Conservation (phyloP, 2,329 filamentous ascomycete species). For the Harringtonia aguacate region DNA sequence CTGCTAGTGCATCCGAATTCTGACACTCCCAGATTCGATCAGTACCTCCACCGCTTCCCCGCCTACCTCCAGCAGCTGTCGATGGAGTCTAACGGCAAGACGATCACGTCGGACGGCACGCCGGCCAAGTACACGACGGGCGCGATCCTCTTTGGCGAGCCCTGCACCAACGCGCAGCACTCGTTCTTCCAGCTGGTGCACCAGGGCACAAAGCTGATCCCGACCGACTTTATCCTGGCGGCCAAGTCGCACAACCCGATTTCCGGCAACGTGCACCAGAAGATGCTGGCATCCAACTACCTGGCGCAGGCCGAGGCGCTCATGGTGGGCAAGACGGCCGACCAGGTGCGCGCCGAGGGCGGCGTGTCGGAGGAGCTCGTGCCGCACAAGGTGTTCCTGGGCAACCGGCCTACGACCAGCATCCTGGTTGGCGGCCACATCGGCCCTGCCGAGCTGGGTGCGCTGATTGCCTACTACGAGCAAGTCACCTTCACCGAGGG, state of each 20-base stretch:
- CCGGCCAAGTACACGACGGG: slow-evolving; percentile 97
- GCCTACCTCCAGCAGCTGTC: slow-evolving; percentile 98
- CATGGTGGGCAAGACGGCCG: slow-evolving; percentile 82
- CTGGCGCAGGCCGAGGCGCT: slow-evolving; percentile 81
- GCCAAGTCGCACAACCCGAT: slow-evolving; percentile 96
- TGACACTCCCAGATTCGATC: slow-evolving; percentile 63
- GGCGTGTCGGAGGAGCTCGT: slow-evolving; percentile 60
- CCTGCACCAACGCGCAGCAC: slow-evolving; percentile 97
- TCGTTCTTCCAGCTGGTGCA: slow-evolving; percentile 99
- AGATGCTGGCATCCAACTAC: slow-evolving; percentile 89
- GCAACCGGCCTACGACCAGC: slow-evolving; percentile 92
- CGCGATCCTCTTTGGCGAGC: slow-evolving; percentile 92
- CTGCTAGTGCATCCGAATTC: background rate
- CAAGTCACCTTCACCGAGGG: slow-evolving; percentile 97
- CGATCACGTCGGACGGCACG: slow-evolving; percentile 77
- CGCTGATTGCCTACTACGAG: slow-evolving; percentile 97
- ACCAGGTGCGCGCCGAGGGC: slow-evolving; percentile 68
- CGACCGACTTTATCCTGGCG: slow-evolving; percentile 94
- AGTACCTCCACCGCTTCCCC: slow-evolving; percentile 98
- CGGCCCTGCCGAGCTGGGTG: slow-evolving; percentile 85
- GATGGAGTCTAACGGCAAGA: slow-evolving; percentile 99
- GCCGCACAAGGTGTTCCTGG: slow-evolving; percentile 98
- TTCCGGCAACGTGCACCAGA: slow-evolving; percentile 86
- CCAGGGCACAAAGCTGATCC: slow-evolving; percentile 98
- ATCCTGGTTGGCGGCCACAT: slow-evolving; percentile 87